These are phyloP conservation scores for Leishmania braziliensis DNA, from an alignment of 208 protist genomes.

Conservation along the genomic window DNA sequence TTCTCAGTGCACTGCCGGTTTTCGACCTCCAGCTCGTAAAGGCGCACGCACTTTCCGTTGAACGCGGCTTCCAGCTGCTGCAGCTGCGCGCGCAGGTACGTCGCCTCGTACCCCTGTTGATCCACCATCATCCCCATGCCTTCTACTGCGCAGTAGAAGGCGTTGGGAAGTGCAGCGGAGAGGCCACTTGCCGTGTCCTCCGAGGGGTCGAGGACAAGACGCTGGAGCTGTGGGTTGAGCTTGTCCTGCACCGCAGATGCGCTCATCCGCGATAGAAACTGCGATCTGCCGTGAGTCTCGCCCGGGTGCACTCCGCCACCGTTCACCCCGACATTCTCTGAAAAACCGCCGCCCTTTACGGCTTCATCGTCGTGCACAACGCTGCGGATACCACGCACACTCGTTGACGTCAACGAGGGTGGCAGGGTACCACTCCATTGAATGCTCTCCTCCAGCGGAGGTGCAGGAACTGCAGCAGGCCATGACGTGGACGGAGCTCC, in stretches of 20 bases:
- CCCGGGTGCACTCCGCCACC: not conserved
- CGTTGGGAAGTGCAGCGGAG: not conserved
- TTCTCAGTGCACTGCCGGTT: slow-evolving; percentile 50
- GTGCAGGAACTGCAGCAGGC: too few relatives aligned
- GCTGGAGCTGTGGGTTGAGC: not conserved
- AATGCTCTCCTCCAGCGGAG: slow-evolving; percentile 22
- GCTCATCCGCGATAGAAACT: not conserved
- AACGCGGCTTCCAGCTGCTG: slow-evolving; percentile 86
- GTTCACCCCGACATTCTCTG: not conserved
- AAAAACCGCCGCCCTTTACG: not conserved
- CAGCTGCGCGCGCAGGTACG: slow-evolving; percentile 77
- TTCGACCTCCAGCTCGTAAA: slow-evolving; percentile 82
- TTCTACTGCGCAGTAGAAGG: not conserved
- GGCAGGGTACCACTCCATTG: slow-evolving; percentile 40
- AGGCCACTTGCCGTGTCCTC: not conserved
- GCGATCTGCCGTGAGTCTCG: not conserved
- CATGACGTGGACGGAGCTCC: not conserved
- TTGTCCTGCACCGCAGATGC: not conserved
- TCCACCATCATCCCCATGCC: slow-evolving; percentile 53
- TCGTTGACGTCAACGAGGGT: not conserved
- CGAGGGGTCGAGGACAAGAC: not conserved
- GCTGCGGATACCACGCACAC: not conserved
- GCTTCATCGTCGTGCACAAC: not conserved
- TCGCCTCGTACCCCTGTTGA: slow-evolving; percentile 77
- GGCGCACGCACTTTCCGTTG: slow-evolving; percentile 78